Percentiles rank a stretch among this genome's conserved stretches.
phyloP scores from a whole-genome alignment of 345 rosid species.

The Melaleuca quinquenervia region DNA sequence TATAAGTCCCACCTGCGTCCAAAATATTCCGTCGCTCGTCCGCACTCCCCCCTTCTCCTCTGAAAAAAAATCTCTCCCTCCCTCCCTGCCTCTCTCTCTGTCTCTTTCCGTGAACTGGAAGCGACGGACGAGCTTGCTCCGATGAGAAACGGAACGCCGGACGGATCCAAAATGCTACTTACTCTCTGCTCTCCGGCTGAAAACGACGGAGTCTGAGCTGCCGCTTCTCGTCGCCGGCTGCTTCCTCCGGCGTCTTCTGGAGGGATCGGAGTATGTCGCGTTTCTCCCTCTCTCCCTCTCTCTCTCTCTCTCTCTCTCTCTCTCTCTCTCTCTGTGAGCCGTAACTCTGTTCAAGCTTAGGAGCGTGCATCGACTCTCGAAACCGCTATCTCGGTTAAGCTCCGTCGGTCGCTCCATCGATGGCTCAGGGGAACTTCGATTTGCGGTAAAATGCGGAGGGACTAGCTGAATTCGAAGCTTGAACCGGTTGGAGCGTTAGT shows the following conservation, averaged over 20 bases:
- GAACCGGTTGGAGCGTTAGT: neutral
- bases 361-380: neutral
- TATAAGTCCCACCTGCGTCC: neutral
- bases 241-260: neutral
- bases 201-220: neutral
- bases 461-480: neutral
- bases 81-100: neutral
- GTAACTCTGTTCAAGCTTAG: neutral
- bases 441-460: neutral
- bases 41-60: neutral
- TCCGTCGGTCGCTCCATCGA: neutral
- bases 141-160: neutral
- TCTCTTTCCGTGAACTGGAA: neutral
- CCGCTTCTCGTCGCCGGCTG: neutral
- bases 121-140: neutral
- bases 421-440: neutral
- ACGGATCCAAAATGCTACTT: neutral
- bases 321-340: neutral
- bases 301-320: neutral
- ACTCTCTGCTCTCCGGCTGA: neutral
- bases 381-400: neutral
- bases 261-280: neutral
- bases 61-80: neutral
- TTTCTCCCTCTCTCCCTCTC: neutral
- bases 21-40: neutral